Base-by-base conservation (phyloP, 208 protist genomes). In the Acanthamoeba royreba region DNA sequence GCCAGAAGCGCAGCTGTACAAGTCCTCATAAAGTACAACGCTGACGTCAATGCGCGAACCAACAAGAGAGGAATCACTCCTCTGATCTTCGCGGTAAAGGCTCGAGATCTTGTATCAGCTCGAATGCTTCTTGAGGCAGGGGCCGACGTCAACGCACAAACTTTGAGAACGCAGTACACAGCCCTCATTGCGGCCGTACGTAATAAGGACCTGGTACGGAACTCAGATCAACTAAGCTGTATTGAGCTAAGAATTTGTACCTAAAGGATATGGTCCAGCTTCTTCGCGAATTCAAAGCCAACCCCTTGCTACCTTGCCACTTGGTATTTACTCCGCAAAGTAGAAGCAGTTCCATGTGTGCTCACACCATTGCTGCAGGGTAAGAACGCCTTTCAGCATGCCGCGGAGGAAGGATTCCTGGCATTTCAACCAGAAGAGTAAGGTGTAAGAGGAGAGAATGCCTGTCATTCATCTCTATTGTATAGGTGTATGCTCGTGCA, bases 61-160 rank as follows among this genome's bases (percentile, higher is more conserved):
- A 85, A 40, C 43, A 85, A 85, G 43, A 4, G 74, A 85, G 74
- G 74, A 19, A 85, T 85, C 19, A 85, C 74, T 15, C 74, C 74
- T 19, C 74, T 85, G 43, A 85, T 85, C 74, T 85, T 85, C n/a
- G 42, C 74, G 19, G 74, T 85, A 22, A 85, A 85, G 43, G 74
- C 74, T 0, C 74, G 74, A 0, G 43, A 53, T 17, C 40, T 85
- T 42, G 17, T 13, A 28, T 55, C 42, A 2, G 74, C 74, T 28
- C 15, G 74, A 31, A 49, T 85, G 74, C 74, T 85, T 19, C 74
- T 85, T 4, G 74, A 85, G 8, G 4, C 46, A 4, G 74, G 74
- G 35, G 74, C 74, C 0, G 38, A 85, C 1, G 74, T 85, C 28
- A 35, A 85, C 43, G 74, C 43, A 1, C 74, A 85, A 33, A 85